Percentiles rank a stretch among this genome's conserved stretches.
Conservation (phyloP, 2,329 filamentous ascomycete species). For the Capronia coronata region DNA sequence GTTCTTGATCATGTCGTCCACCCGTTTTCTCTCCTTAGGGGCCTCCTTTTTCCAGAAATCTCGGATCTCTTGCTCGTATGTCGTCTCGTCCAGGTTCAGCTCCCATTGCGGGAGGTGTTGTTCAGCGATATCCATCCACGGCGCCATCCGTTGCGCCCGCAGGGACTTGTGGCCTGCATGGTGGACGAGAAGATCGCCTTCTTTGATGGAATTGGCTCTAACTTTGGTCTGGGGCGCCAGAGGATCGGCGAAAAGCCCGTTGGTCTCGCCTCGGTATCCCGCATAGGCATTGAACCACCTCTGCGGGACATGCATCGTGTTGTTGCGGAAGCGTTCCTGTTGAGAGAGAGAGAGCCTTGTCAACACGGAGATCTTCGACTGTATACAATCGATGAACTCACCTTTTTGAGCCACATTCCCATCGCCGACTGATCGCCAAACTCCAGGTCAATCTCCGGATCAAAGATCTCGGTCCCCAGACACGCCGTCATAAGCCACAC, state of each 20-base stretch:
- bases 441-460: slow-evolving; percentile 27
- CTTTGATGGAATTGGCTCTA: slow-evolving; percentile 8
- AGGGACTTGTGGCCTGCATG: slow-evolving; percentile 30
- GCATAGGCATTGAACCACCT: slow-evolving; percentile 25
- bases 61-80: slow-evolving; percentile 23
- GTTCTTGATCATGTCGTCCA: slow-evolving; percentile 7
- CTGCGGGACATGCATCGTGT: slow-evolving; percentile 22
- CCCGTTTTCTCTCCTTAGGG: slow-evolving; percentile 9
- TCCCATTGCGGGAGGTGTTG: slow-evolving; percentile 25
- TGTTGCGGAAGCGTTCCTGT: slow-evolving; percentile 12
- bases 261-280: slow-evolving; percentile 4
- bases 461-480: slow-evolving; percentile 29
- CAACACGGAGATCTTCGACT: background rate
- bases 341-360: no score
- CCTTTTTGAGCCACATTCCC: slow-evolving; percentile 13
- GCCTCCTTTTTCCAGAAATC: slow-evolving; percentile 33
- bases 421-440: slow-evolving; percentile 27
- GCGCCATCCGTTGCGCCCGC: slow-evolving; percentile 30
- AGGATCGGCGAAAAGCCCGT: slow-evolving; percentile 11
- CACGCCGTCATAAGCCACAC: slow-evolving; percentile 32
- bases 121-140: slow-evolving; percentile 31
- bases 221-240: slow-evolving; percentile 11
- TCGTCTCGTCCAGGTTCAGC: slow-evolving; percentile 28
- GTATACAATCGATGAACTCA: slow-evolving; percentile 1
- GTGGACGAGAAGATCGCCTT: slow-evolving; percentile 33